Evolutionary conservation across 106 monocot genomes (phyloP).

Genomic region (Dioscorea alata): DNA sequence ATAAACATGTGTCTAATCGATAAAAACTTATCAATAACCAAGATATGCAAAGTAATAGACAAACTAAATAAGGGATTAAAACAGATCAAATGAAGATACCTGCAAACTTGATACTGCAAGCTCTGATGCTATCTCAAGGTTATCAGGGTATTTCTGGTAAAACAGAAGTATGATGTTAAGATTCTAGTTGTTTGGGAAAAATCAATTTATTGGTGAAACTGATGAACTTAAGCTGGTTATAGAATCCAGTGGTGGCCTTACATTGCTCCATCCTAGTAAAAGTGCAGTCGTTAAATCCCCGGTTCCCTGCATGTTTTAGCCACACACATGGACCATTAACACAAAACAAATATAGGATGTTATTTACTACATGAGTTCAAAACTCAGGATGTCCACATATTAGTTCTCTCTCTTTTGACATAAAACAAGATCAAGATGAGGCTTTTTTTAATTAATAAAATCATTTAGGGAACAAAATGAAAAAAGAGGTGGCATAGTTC

Average conservation of each 20-base stretch:
- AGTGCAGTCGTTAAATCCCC: constrained; percentile 89
- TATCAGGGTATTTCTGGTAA: constrained; percentile 81
- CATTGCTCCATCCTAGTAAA: constrained; percentile 98
- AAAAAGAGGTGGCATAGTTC: too few relatives aligned
- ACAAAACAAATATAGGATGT: too few relatives aligned
- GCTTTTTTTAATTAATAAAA: too few relatives aligned
- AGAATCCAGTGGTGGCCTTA: constrained; percentile 24
- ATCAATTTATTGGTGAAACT: neutral
- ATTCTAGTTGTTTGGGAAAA: neutral
- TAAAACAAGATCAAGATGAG: too few relatives aligned
- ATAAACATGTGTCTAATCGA: too few relatives aligned
- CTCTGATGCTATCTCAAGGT: constrained; percentile 86
- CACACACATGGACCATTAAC: too few relatives aligned
- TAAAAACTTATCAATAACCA: too few relatives aligned
- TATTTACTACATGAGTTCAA: too few relatives aligned
- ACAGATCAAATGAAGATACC: constrained; percentile 26
- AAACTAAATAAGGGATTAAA: neutral
- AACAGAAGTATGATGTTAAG: constrained; percentile 6
- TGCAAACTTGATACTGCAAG: constrained; percentile 97
- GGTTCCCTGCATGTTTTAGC: constrained; percentile 82
- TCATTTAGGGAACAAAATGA: too few relatives aligned
- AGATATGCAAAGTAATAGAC: too few relatives aligned
- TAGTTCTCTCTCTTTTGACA: too few relatives aligned
- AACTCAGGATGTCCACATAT: too few relatives aligned
- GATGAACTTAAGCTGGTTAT: neutral